Evolutionary conservation across 2,329 filamentous ascomycete species (phyloP).

Genomic region (Alternaria metachromatica): DNA sequence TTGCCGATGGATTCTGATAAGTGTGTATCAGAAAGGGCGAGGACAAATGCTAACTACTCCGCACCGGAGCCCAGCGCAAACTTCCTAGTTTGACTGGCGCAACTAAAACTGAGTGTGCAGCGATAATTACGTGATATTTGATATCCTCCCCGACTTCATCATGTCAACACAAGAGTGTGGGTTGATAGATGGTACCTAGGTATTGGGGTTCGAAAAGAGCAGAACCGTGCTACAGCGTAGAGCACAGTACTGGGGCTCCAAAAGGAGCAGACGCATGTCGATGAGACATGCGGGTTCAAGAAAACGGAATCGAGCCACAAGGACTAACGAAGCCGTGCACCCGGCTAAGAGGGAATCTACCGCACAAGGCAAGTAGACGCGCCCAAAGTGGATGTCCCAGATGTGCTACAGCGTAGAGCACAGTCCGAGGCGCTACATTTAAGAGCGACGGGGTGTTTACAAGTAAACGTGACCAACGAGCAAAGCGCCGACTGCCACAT

Average conservation of each 20-base stretch:
- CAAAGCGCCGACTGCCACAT: not conserved
- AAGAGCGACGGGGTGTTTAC: not conserved
- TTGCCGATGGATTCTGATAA: not conserved
- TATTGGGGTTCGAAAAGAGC: not conserved
- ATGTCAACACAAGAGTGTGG: not conserved
- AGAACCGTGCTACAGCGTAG: no score
- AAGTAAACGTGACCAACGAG: not conserved
- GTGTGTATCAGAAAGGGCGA: not conserved
- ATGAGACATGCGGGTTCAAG: not conserved
- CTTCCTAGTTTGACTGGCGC: conserved; percentile 40
- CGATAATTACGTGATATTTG: not conserved
- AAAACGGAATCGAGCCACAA: not conserved
- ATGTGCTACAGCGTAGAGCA: not conserved
- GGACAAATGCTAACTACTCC: conserved; percentile 7
- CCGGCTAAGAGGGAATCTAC: not conserved
- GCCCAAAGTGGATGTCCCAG: not conserved
- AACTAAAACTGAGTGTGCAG: conserved; percentile 9
- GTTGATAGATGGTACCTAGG: not conserved
- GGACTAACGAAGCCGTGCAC: not conserved
- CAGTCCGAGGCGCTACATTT: not conserved
- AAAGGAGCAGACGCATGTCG: not conserved
- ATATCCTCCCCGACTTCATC: not conserved
- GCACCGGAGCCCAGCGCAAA: conserved; percentile 7
- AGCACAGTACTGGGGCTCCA: not conserved
- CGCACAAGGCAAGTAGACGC: not conserved